phyloP scores from a whole-genome alignment of 768 basidiomycete species.

The Boletus eberwhitei region DNA sequence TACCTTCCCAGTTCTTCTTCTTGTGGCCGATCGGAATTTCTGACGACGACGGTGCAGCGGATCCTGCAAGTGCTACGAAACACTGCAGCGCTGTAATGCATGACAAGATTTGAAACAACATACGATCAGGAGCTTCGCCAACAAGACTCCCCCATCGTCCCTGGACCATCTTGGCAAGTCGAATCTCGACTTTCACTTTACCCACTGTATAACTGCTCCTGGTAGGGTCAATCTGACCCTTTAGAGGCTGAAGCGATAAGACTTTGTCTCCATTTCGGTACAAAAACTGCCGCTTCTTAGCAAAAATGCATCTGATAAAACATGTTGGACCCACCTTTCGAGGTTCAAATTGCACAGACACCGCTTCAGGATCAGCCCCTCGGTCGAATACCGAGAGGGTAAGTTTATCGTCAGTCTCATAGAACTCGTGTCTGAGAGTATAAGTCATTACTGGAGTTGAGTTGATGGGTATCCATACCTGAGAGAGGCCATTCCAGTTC shows the following conservation, averaged over 20 bases:
- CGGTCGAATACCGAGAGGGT: slow-evolving; percentile 77
- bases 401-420: slow-evolving; percentile 77
- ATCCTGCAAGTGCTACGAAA: slow-evolving; percentile 15
- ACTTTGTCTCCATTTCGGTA: slow-evolving; percentile 69
- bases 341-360: slow-evolving; percentile 61
- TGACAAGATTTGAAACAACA: slow-evolving; percentile 26
- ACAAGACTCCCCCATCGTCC: slow-evolving; percentile 76
- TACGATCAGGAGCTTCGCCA: slow-evolving; percentile 76
- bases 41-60: slow-evolving; percentile 34
- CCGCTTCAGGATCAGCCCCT: slow-evolving; percentile 62
- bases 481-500: slow-evolving; percentile 23
- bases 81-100: background rate
- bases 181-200: slow-evolving; percentile 86
- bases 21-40: slow-evolving; percentile 36
- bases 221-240: slow-evolving; percentile 71
- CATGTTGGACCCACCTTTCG: slow-evolving; percentile 46
- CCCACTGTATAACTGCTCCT: slow-evolving; percentile 65
- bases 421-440: slow-evolving; percentile 71
- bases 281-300: slow-evolving; percentile 12
- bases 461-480: slow-evolving; percentile 19
- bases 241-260: slow-evolving; percentile 76
- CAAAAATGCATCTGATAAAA: background rate
- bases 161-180: slow-evolving; percentile 60
- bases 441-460: background rate
- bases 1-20: slow-evolving; percentile 87